Base-by-base conservation (phyloP, 768 basidiomycete genomes). In the Leccinum boreale region DNA sequence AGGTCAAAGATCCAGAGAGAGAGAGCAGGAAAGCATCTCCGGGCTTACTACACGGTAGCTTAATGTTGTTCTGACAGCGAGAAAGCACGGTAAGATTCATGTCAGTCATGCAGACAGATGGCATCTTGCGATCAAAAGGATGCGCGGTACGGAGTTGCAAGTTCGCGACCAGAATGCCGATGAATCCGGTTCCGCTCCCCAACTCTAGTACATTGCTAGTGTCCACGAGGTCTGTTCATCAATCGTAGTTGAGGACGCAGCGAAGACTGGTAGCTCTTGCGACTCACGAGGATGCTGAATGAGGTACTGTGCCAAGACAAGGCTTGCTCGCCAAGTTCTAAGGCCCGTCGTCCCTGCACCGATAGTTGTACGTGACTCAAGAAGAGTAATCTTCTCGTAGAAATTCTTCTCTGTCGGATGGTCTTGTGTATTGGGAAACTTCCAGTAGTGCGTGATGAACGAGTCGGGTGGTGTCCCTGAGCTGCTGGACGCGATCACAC, bases 251-350 rank as follows among this genome's bases (percentile, higher is more conserved):
- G 26, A 50, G 29, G 24, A 55, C 26, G 5, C 31, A 11, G 21
- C 19, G 19, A 24, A 14, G 21, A 12, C 44, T 11, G 6, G 4
- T 45, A 10, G 5, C 21, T 10, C 35, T 31, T 51, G 49, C 31
- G 12, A 65, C 68, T 62, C 71, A 89, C 90, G 79, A 69, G 84
- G 74, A 65, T 87, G 75, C 9, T 64, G 58, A 19, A 83, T 78
- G 23, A 92, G 74, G 64, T 84, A 86, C 50, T 85, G 79, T 0
- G 84, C 83, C 19, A 92, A 75, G 29, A 81, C 74, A 46, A 87
- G 80, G 62, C 89, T 86, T 5, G 91, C 88, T 28, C 79, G 75
- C 91, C 91, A 93, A 7, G 90, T 93, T 54, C 87, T 79, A 50
- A 92, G 71, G 12, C 91, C 45, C 21, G 45, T 46, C 0, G 89